Conservation (phyloP, 257 asterid species). For the Eustoma russellianum region DNA sequence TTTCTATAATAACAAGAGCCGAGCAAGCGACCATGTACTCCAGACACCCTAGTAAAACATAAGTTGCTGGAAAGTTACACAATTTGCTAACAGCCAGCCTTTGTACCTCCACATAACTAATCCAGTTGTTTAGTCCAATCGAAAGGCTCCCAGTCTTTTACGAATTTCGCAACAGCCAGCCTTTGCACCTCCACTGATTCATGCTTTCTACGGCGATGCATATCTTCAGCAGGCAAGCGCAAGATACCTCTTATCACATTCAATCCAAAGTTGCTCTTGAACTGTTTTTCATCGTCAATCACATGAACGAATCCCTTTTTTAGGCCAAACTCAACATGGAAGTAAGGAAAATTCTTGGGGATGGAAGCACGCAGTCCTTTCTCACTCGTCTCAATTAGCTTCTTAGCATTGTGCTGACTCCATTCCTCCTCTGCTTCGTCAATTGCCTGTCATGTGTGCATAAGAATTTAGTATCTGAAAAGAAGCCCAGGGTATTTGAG, state of each 20-base stretch:
- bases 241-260: constrained; percentile 80
- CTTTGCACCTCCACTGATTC: constrained; percentile 59
- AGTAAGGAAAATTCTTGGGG: constrained; percentile 88
- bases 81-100: too few relatives aligned
- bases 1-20: too few relatives aligned
- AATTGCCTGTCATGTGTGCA: constrained; percentile 50
- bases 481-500: background rate
- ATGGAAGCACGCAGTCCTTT: constrained; percentile 80
- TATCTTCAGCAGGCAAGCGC: constrained; percentile 74
- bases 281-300: constrained; percentile 71
- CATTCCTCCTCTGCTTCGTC: constrained; percentile 98
- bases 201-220: constrained; percentile 66
- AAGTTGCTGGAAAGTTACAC: too few relatives aligned
- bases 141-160: constrained; percentile 61
- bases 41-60: too few relatives aligned
- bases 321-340: constrained; percentile 89
- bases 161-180: constrained; percentile 59
- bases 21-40: too few relatives aligned
- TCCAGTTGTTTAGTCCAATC: constrained; percentile 84
- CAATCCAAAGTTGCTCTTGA: constrained; percentile 71
- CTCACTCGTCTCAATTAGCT: constrained; percentile 82
- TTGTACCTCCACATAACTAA: too few relatives aligned
- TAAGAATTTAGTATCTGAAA: background rate
- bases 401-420: constrained; percentile 96
- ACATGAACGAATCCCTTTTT: constrained; percentile 87